A percentile compares a stretch with the other conserved stretches of the same genome.
These are phyloP conservation scores for Apiospora kogelbergensis DNA, from an alignment of 2,329 filamentous ascomycete genomes.

Conservation along the genomic window DNA sequence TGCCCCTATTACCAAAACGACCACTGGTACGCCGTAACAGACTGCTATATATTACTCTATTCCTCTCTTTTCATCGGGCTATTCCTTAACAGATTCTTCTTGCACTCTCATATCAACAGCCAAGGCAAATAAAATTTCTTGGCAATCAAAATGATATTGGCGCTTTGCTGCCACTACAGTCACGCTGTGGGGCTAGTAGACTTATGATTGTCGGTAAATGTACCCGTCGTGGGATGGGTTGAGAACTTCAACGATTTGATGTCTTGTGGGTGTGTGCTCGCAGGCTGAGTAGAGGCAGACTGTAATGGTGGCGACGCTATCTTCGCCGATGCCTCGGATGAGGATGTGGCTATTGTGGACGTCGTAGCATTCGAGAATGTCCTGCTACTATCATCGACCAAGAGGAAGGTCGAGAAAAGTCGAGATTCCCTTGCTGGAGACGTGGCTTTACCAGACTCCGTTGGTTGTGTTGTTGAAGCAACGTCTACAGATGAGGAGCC, in stretches of 20 bases:
- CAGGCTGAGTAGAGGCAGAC: neutral
- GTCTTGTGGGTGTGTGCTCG: neutral
- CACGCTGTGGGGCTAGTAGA: neutral
- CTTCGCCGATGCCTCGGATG: neutral
- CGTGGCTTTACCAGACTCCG: neutral
- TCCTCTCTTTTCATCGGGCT: too few relatives aligned
- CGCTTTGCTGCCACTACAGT: neutral
- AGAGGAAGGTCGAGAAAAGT: too few relatives aligned
- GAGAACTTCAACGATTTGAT: neutral
- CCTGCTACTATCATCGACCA: neutral
- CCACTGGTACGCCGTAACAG: too few relatives aligned
- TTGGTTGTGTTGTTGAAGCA: neutral
- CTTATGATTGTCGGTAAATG: neutral
- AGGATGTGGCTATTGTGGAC: neutral
- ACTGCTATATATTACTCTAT: neutral
- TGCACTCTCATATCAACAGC: too few relatives aligned
- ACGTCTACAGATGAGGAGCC: too few relatives aligned
- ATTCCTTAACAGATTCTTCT: neutral
- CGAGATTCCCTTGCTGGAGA: neutral
- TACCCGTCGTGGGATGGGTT: neutral
- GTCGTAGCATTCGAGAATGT: neutral
- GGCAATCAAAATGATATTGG: neutral
- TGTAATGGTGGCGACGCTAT: neutral
- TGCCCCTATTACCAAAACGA: neutral
- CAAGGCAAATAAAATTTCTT: too few relatives aligned